A percentile compares a stretch with the other conserved stretches of the same genome.
Conservation (phyloP, 2,329 filamentous ascomycete species). For the Sclerotinia subarctica region DNA sequence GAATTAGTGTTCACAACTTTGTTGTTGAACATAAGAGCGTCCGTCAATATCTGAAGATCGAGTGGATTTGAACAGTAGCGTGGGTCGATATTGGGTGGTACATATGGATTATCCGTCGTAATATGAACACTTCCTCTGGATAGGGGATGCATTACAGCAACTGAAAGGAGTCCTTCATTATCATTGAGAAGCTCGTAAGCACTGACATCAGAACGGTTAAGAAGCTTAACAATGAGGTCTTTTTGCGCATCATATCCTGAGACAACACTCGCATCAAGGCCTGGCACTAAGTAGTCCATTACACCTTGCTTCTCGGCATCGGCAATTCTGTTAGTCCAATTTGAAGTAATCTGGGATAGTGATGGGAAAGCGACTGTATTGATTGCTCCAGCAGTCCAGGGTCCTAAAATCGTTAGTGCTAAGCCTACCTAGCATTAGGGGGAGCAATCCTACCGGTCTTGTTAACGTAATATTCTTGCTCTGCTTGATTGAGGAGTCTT, state of each 20-base stretch:
- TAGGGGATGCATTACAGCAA: slow-evolving; percentile 49
- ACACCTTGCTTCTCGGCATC: slow-evolving; percentile 26
- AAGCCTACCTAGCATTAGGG: not conserved
- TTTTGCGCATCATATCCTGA: slow-evolving; percentile 31
- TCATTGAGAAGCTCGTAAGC: slow-evolving; percentile 33
- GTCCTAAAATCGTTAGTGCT: slow-evolving; percentile 6
- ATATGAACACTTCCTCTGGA: slow-evolving; percentile 59
- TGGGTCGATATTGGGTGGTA: slow-evolving; percentile 47
- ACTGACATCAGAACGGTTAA: slow-evolving; percentile 27
- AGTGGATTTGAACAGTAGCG: slow-evolving; percentile 33
- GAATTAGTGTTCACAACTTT: slow-evolving; percentile 28
- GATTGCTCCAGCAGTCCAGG: slow-evolving; percentile 31
- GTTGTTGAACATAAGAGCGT: slow-evolving; percentile 33
- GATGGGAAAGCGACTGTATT: slow-evolving; percentile 35
- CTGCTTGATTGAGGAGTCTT: slow-evolving; percentile 23
- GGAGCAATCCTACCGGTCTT: slow-evolving; percentile 28
- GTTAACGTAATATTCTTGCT: slow-evolving; percentile 33
- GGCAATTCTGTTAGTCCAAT: slow-evolving; percentile 26
- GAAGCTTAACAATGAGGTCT: slow-evolving; percentile 24
- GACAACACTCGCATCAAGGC: slow-evolving; percentile 28
- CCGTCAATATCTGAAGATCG: slow-evolving; percentile 29
- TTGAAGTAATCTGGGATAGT: slow-evolving; percentile 27
- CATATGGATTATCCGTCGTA: slow-evolving; percentile 41
- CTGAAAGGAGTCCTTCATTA: slow-evolving; percentile 30
- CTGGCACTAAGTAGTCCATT: slow-evolving; percentile 25